Evolutionary conservation across 305 asterid genomes (phyloP).

Genomic region (Ilex paraguariensis): DNA sequence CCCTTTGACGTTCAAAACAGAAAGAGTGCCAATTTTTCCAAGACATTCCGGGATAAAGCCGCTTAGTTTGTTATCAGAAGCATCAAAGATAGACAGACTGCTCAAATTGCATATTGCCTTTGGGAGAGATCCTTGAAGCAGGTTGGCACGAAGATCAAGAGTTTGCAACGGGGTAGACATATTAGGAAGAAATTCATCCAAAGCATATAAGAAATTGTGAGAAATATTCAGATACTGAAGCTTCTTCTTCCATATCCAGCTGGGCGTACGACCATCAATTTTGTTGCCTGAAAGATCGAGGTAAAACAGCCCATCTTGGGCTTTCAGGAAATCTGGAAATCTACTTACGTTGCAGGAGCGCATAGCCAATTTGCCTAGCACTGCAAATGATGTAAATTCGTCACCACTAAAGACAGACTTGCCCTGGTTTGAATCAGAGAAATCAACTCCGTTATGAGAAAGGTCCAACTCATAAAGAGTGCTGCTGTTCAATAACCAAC

Average conservation of each 20-base stretch:
- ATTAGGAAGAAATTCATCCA: background rate
- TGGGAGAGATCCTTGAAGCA: background rate
- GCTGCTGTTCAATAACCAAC: too few relatives aligned
- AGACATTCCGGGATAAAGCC: background rate
- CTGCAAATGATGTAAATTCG: too few relatives aligned
- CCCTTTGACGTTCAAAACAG: background rate
- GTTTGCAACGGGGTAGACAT: background rate
- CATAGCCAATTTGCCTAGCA: too few relatives aligned
- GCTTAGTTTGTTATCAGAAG: background rate
- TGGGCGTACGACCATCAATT: background rate
- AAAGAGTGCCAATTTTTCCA: background rate
- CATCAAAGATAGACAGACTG: background rate
- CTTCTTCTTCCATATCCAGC: background rate
- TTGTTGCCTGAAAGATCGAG: background rate
- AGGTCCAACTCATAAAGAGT: constrained; percentile 1
- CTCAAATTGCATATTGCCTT: background rate
- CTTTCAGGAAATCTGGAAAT: too few relatives aligned
- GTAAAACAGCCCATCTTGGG: background rate
- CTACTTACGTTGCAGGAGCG: too few relatives aligned
- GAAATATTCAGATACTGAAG: background rate
- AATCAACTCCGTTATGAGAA: background rate
- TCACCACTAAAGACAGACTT: too few relatives aligned
- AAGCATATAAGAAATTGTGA: background rate
- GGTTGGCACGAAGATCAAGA: background rate
- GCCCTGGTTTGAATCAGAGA: too few relatives aligned